Base-by-base conservation (phyloP, 2,329 filamentous ascomycete species). In the Atkinsonella hypoxylon region DNA sequence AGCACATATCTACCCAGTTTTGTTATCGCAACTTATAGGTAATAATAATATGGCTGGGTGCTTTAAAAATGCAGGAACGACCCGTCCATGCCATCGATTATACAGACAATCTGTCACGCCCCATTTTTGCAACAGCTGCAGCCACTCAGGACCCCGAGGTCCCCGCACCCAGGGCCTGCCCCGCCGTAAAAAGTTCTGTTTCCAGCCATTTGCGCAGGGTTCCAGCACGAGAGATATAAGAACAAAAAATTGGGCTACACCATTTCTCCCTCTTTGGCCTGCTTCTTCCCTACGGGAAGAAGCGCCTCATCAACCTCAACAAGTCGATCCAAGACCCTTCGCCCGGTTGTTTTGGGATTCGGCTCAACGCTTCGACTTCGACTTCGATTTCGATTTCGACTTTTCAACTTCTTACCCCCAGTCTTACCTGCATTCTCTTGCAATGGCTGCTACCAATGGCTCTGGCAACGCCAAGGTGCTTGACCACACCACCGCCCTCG, bases 401-500 rank as follows among this genome's bases (percentile, higher is more conserved):
- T 6, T 32, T 46, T 32, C 57, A 72, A 56, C 38, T 50, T 57
- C 45, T 39, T 58, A 50, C 55, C 57, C 36, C 45, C 18, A 43
- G 32, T 26, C 41, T 30, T 47, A 46, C 8, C 26, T 62, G 56
- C 60, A 58, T 61, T 58, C 61, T 40, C 47, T 61, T 54, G 51
- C 58, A 59, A 93, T 93, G 88, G 80, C 86, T 69, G 71, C 71
- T 56, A 69, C 74, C 67, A 75, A 72, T 64, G 67, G 70, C 58
- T 70, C 75, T 55, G 71, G 52, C 48, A 38, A 75, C 58, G 70
- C 73, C 59, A 71, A 82, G 68, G 74, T 84, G 65, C 74, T 89
- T 61, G 87, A 94, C 75, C 77, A 77, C 75, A 74, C 76, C 65
- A 84, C 76, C 64, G 93, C 91, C 57, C 72, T 90, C 56, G 84